Evolutionary conservation across 768 basidiomycete species (phyloP).

Genomic region (Lactarius hatsudake): DNA sequence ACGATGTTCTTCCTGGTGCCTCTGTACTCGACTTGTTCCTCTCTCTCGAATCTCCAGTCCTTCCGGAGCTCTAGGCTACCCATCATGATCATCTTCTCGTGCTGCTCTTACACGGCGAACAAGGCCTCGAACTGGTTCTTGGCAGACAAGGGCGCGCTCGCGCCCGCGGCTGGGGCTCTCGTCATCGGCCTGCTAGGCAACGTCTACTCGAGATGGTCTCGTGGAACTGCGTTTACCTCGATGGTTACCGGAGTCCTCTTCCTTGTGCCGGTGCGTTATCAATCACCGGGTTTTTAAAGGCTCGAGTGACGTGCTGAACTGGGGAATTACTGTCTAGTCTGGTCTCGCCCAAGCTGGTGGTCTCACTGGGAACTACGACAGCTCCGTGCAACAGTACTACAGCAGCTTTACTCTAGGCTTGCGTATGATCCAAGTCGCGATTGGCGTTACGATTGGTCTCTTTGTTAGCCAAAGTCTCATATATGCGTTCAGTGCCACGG

Average conservation of each 20-base stretch:
- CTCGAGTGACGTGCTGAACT: background rate
- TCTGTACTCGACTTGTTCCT: slow-evolving; percentile 68
- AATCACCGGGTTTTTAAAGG: background rate
- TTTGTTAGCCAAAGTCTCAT: slow-evolving; percentile 80
- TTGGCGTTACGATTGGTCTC: slow-evolving; percentile 81
- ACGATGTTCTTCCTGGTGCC: slow-evolving; percentile 75
- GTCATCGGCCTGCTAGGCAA: slow-evolving; percentile 79
- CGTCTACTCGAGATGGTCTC: slow-evolving; percentile 68
- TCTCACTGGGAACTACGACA: slow-evolving; percentile 57
- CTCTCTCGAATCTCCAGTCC: slow-evolving; percentile 73
- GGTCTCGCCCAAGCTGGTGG: slow-evolving; percentile 76
- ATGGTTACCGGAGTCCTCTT: slow-evolving; percentile 96
- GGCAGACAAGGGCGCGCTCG: slow-evolving; percentile 66
- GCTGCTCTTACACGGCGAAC: slow-evolving; percentile 70
- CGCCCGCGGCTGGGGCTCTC: slow-evolving; percentile 76
- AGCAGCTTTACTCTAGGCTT: slow-evolving; percentile 77
- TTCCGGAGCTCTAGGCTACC: slow-evolving; percentile 66
- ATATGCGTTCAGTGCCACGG: slow-evolving; percentile 70
- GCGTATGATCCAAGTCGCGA: slow-evolving; percentile 80
- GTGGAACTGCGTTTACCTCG: slow-evolving; percentile 82
- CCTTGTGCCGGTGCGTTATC: slow-evolving; percentile 70
- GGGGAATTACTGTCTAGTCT: slow-evolving; percentile 44
- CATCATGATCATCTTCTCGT: slow-evolving; percentile 78
- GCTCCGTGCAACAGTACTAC: slow-evolving; percentile 66
- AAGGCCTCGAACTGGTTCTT: slow-evolving; percentile 57